Evolutionary conservation across 2,329 filamentous ascomycete species (phyloP).

Genomic region (Neobulgaria alba): DNA sequence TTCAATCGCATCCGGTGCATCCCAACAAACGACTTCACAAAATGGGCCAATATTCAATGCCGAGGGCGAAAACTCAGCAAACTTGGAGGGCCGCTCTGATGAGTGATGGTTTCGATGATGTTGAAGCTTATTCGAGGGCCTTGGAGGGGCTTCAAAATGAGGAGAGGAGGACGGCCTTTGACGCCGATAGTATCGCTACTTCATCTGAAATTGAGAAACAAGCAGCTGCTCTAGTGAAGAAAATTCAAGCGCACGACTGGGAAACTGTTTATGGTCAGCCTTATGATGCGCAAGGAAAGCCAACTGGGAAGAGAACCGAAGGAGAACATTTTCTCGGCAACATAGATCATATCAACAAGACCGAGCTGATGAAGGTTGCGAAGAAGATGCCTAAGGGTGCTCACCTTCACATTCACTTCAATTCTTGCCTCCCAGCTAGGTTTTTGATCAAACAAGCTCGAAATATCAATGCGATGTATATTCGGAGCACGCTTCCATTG

Average conservation of each 20-base stretch:
- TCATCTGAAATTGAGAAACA: slow-evolving; percentile 22
- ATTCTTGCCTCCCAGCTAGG: slow-evolving; percentile 57
- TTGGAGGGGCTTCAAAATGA: slow-evolving; percentile 15
- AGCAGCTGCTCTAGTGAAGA: slow-evolving; percentile 23
- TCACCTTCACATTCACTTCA: slow-evolving; percentile 71
- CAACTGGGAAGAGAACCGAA: slow-evolving; percentile 16
- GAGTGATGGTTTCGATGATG: slow-evolving; percentile 13
- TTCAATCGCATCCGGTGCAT: slow-evolving; percentile 8
- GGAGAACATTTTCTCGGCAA: slow-evolving; percentile 54
- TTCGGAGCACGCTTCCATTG: slow-evolving; percentile 51
- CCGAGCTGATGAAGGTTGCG: slow-evolving; percentile 48
- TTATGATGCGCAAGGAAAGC: slow-evolving; percentile 12
- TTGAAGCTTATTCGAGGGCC: slow-evolving; percentile 17
- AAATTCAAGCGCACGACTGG: slow-evolving; percentile 24
- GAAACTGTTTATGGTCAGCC: slow-evolving; percentile 20
- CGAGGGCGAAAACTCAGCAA: slow-evolving; percentile 9
- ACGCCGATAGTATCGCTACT: slow-evolving; percentile 17
- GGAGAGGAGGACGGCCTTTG: slow-evolving; percentile 24
- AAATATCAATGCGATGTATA: slow-evolving; percentile 56
- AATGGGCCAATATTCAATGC: slow-evolving; percentile 17
- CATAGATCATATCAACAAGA: slow-evolving; percentile 43
- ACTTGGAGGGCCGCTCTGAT: slow-evolving; percentile 11
- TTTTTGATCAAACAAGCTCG: slow-evolving; percentile 49
- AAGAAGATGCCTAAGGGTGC: slow-evolving; percentile 59
- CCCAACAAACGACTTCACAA: slow-evolving; percentile 19